Base-by-base conservation (phyloP, 345 rosid species). In the Populus simonii region DNA sequence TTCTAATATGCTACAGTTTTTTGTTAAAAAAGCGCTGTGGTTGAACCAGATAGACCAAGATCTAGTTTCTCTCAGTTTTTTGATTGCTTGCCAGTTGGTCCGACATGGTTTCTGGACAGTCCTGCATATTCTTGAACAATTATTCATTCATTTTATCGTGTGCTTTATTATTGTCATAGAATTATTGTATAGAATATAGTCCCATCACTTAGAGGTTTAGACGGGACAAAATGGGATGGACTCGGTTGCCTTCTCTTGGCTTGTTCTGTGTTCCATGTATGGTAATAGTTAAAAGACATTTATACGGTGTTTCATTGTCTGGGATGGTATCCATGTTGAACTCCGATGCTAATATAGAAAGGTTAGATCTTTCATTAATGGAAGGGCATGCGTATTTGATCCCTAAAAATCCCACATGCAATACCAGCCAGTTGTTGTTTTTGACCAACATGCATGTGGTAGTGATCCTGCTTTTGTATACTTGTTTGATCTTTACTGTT, bases 341-440 rank as follows among this genome's bases (percentile, higher is more conserved):
- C 53, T 41, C 55, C 53, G 1, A 25, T 10, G 31, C 45, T 63
- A 16, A 20, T 41, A 59, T 49, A 20, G 23, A 22, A 55, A 55
- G 73, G 8, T 25, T 25, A 69, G 38, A 45, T 29, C 29, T 29
- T 17, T 65, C 6, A 17, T 62, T 22, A 17, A 55, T 65, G 45
- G 66, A 36, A 78, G 38, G 23, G 35, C 76, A 36, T 29, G 23
- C 31, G 4, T 18, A 3, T 22, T 35, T 66, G 71, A 73, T 8
- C 61, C 77, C 71, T 70, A 23, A 55, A 67, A 66, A 79, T 55
- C 43, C 41, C 77, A 29, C 68, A 27, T 78, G 67, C 38, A 36
- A 7, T 23, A 7, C 22, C n/a, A 70, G 59, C 18, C 62, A 10
- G 15, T 17, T 57, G 36, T 61, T 59, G 43, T 49, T 49, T 33